A percentile compares a stretch with the other conserved stretches of the same genome.
Conservation (phyloP, 2,329 filamentous ascomycete species). For the Immersiporthe knoxdaviesiana region DNA sequence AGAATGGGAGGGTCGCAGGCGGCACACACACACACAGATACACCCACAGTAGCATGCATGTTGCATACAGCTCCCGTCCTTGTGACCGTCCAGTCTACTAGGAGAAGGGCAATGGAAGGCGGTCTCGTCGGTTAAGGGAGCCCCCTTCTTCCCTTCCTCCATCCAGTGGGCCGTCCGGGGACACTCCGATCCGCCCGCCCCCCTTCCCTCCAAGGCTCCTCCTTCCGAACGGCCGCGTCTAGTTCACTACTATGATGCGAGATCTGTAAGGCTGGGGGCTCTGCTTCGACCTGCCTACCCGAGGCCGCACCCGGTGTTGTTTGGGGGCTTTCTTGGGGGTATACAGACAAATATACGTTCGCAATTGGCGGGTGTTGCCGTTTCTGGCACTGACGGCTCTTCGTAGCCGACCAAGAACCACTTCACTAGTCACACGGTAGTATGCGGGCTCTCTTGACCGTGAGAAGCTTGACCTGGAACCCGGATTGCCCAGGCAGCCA, state of each 20-base stretch:
- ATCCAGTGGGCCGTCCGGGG: not conserved
- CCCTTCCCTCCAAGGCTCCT: not conserved
- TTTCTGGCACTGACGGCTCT: conserved; percentile 5
- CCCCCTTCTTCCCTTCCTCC: too few species aligned
- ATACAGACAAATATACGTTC: not conserved
- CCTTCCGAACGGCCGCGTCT: not conserved
- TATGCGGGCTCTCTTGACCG: not conserved
- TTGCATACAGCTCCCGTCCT: not conserved
- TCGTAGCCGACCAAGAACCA: not conserved
- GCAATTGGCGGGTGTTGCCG: not conserved
- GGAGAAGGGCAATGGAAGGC: not conserved
- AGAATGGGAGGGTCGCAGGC: conserved; percentile 4
- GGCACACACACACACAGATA: too few species aligned
- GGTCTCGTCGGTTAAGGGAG: not conserved
- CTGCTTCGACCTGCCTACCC: not conserved
- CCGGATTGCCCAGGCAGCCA: too few species aligned
- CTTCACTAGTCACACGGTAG: not conserved
- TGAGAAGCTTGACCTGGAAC: not conserved
- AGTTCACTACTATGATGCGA: not conserved
- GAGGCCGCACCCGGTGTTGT: not conserved
- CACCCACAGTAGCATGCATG: not conserved
- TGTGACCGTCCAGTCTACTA: not conserved
- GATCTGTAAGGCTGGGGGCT: conserved; percentile 3
- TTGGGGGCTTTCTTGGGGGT: not conserved
- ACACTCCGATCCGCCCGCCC: not conserved